Conservation (phyloP, 2,329 filamentous ascomycete species). For the Beauveria rudraprayagi region DNA sequence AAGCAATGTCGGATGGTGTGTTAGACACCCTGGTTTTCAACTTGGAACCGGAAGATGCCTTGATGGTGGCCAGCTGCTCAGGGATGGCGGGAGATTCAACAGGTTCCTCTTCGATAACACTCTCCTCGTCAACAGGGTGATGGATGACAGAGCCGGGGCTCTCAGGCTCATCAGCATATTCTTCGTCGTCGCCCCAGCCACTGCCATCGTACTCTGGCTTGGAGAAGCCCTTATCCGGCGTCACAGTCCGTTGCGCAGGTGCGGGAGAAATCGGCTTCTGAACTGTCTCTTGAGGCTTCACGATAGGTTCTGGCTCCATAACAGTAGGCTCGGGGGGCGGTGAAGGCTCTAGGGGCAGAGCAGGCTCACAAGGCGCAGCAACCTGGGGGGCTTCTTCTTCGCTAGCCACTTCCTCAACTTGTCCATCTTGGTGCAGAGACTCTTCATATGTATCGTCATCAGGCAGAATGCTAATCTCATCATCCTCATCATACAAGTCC, state of each 20-base stretch:
- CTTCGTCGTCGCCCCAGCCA: slow-evolving; percentile 49
- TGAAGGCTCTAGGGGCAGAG: neutral
- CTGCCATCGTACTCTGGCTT: slow-evolving; percentile 58
- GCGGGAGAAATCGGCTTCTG: slow-evolving; percentile 13
- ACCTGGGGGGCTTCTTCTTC: slow-evolving; percentile 18
- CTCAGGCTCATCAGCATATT: slow-evolving; percentile 52
- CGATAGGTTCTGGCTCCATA: neutral
- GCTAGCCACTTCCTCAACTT: slow-evolving; percentile 26
- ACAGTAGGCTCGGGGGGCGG: neutral
- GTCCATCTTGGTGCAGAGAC: neutral
- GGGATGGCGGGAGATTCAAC: slow-evolving; percentile 60
- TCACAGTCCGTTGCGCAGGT: slow-evolving; percentile 31
- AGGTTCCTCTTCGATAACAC: slow-evolving; percentile 27
- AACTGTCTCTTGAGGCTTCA: neutral
- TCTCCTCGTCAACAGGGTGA: slow-evolving; percentile 48
- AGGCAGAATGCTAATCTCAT: slow-evolving; percentile 53
- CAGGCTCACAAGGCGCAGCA: neutral
- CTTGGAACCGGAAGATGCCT: slow-evolving; percentile 73
- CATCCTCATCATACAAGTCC: slow-evolving; percentile 49
- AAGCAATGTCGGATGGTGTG: slow-evolving; percentile 72
- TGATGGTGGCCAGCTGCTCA: slow-evolving; percentile 79
- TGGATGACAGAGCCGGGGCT: slow-evolving; percentile 90
- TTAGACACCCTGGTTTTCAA: slow-evolving; percentile 84
- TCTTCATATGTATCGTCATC: slow-evolving; percentile 32
- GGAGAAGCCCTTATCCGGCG: slow-evolving; percentile 41